phyloP scores from a whole-genome alignment of 2,329 filamentous ascomycete genomes.

The Pseudogymnoascus sp. region DNA sequence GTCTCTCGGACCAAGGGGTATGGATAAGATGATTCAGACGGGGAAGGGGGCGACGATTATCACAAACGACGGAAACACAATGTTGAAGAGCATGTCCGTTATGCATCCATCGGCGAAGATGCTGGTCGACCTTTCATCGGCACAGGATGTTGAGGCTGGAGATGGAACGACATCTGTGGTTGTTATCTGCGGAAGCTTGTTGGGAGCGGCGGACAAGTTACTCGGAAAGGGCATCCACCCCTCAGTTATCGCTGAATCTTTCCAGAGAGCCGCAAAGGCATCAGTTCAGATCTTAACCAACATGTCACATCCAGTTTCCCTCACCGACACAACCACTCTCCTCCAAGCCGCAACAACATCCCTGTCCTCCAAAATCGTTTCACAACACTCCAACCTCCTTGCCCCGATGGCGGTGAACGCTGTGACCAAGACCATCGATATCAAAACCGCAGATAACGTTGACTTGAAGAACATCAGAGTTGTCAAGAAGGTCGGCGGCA shows the following conservation, averaged over 20 bases:
- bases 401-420: constrained; percentile 98
- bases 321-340: constrained; percentile 80
- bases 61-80: constrained; percentile 98
- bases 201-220: constrained; percentile 87
- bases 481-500: constrained; percentile 94
- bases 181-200: constrained; percentile 89
- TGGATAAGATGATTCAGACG: constrained; percentile 61
- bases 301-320: constrained; percentile 89
- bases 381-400: constrained; percentile 88
- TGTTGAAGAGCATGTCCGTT: constrained; percentile 98
- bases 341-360: constrained; percentile 96
- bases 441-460: constrained; percentile 92
- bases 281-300: constrained; percentile 85
- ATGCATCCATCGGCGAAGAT: constrained; percentile 99
- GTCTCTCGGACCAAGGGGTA: constrained; percentile 89
- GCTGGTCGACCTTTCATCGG: constrained; percentile 93
- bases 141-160: constrained; percentile 96
- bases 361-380: constrained; percentile 96
- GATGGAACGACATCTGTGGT: constrained; percentile 98
- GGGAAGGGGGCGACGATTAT: constrained; percentile 97
- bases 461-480: constrained; percentile 95
- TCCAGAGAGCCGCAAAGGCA: constrained; percentile 86
- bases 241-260: constrained; percentile 93
- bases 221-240: constrained; percentile 92
- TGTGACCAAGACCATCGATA: constrained; percentile 89